Evolutionary conservation across 1,284 basidiomycete genomes (phyloP).

Genomic region (Mycena sp.): DNA sequence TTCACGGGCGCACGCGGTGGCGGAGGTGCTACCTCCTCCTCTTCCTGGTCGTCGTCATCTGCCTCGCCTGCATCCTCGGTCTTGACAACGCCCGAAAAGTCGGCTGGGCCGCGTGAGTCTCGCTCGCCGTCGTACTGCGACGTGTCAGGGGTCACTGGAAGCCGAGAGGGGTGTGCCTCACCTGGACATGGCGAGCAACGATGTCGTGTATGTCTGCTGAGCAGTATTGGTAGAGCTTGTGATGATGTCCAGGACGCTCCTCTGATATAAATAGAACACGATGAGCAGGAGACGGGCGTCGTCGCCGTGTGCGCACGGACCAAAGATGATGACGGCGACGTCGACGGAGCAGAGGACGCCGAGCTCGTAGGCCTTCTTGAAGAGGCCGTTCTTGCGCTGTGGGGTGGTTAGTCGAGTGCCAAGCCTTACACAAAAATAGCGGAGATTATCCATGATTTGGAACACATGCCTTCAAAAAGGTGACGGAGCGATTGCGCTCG

Average conservation of each 20-base stretch:
- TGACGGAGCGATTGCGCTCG: slow-evolving; percentile 76
- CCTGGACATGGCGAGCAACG: slow-evolving; percentile 58
- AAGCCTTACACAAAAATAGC: slow-evolving; percentile 38
- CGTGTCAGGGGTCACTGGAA: slow-evolving; percentile 12
- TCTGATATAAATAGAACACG: slow-evolving; percentile 44
- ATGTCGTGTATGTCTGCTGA: slow-evolving; percentile 60
- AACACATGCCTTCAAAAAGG: slow-evolving; percentile 66
- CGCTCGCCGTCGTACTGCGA: slow-evolving; percentile 60
- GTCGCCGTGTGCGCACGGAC: slow-evolving; percentile 39
- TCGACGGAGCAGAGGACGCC: slow-evolving; percentile 76
- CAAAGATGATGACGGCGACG: slow-evolving; percentile 76
- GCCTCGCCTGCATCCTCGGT: slow-evolving; percentile 48
- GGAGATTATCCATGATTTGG: slow-evolving; percentile 11
- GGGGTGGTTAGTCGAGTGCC: slow-evolving; percentile 21
- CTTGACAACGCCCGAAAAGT: slow-evolving; percentile 47
- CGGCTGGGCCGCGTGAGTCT: slow-evolving; percentile 54
- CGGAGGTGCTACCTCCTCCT: slow-evolving; percentile 35
- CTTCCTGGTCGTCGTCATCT: slow-evolving; percentile 56
- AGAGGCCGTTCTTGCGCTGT: slow-evolving; percentile 74
- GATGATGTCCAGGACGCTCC: slow-evolving; percentile 59
- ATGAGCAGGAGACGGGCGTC: slow-evolving; percentile 2
- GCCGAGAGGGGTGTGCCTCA: slow-evolving; percentile 38
- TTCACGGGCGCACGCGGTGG: slow-evolving; percentile 8
- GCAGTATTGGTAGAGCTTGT: slow-evolving; percentile 68
- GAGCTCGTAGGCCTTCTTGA: slow-evolving; percentile 80